phyloP scores from a whole-genome alignment of 306 rosid genomes.

The Vigna trinervia region DNA sequence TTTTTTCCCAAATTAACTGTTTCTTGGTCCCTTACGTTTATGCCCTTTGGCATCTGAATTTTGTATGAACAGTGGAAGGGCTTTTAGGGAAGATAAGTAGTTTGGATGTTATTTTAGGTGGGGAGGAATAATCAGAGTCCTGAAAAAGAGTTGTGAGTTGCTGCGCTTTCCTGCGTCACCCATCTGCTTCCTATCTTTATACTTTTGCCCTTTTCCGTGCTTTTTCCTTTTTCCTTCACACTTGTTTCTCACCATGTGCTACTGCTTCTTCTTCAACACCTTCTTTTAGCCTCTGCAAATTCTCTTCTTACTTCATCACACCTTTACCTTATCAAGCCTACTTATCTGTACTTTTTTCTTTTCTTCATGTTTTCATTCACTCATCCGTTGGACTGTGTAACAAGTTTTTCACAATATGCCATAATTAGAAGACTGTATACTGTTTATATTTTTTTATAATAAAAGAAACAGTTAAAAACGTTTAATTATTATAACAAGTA shows the following conservation, averaged over 20 bases:
- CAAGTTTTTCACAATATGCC: too few relatives aligned
- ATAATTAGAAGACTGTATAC: too few relatives aligned
- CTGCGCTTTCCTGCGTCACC: slow-evolving; percentile 43
- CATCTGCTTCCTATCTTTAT: slow-evolving; percentile 45
- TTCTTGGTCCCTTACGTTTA: background rate
- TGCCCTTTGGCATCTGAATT: background rate
- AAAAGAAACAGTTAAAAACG: too few relatives aligned
- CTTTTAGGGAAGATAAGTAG: slow-evolving; percentile 10
- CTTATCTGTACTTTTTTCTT: too few relatives aligned
- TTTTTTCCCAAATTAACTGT: background rate
- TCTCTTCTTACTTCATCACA: background rate
- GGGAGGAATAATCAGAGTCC: slow-evolving; percentile 40
- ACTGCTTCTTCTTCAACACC: background rate
- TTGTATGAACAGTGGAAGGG: background rate
- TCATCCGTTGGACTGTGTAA: too few relatives aligned
- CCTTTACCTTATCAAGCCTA: too few relatives aligned
- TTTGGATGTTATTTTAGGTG: slow-evolving; percentile 46
- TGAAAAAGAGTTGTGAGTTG: slow-evolving; percentile 38
- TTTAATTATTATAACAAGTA: too few relatives aligned
- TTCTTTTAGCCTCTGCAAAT: slow-evolving; percentile 6
- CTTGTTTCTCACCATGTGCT: slow-evolving; percentile 1
- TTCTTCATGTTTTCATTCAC: too few relatives aligned
- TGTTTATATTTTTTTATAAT: too few relatives aligned
- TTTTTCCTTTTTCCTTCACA: slow-evolving; percentile 25
- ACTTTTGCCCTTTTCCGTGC: slow-evolving; percentile 22